These are phyloP conservation scores for Didymellaceae sp. DNA, from an alignment of 2,329 filamentous ascomycete genomes.

Conservation along the genomic window DNA sequence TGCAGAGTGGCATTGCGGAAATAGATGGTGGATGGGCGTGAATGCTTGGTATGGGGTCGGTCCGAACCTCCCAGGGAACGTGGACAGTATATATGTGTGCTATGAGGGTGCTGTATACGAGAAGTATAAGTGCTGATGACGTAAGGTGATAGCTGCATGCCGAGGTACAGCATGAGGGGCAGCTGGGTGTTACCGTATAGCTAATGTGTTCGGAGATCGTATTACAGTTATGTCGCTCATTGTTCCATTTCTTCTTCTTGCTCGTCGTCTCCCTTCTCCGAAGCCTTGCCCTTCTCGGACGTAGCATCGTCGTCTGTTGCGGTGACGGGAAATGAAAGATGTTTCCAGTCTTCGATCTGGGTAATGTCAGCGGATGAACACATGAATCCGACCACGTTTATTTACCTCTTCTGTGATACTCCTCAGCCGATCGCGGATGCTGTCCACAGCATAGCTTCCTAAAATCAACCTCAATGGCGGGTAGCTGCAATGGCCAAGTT, in stretches of 20 bases:
- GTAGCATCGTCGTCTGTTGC: conserved; percentile 29
- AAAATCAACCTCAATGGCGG: conserved; percentile 86
- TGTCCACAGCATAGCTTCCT: conserved; percentile 94
- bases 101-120: no score
- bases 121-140: conserved; percentile 23
- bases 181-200: not conserved
- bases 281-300: conserved; percentile 28
- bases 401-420: conserved; percentile 89
- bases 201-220: not conserved
- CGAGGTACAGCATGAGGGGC: conserved; percentile 30
- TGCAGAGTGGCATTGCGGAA: conserved; percentile 57
- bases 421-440: conserved; percentile 85
- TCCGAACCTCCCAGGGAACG: no score
- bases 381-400: not conserved
- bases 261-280: conserved; percentile 27
- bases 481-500: conserved; percentile 92
- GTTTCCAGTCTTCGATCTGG: conserved; percentile 39
- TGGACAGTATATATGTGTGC: no score
- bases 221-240: not conserved
- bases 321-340: conserved; percentile 31
- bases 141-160: conserved; percentile 24
- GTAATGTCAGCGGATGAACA: not conserved
- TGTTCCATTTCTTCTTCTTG: conserved; percentile 28
- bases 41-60: not conserved
- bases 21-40: no score